Percentiles rank a stretch among this genome's conserved stretches.
Evolutionary conservation across 306 rosid species (phyloP).

Genomic region (Gillenia trifoliata): DNA sequence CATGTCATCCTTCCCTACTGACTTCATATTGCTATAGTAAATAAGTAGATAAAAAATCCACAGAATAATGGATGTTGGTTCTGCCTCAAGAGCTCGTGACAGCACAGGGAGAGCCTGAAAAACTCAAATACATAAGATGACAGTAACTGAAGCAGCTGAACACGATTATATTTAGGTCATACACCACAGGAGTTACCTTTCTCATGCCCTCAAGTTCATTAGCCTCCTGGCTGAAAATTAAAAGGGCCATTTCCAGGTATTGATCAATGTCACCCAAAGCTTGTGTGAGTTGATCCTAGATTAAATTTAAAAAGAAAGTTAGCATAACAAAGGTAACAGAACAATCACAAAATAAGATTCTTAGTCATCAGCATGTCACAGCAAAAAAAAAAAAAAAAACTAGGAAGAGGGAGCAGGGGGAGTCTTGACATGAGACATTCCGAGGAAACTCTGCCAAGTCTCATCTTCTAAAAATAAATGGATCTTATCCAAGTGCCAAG

Average conservation of each 20-base stretch:
- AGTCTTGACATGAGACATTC: not conserved
- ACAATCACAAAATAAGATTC: not conserved
- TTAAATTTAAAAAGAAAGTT: slow-evolving; percentile 21
- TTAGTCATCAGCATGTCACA: not conserved
- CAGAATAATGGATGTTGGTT: slow-evolving; percentile 55
- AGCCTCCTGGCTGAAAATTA: slow-evolving; percentile 69
- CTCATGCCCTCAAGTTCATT: slow-evolving; percentile 57
- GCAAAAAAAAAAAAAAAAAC: not conserved
- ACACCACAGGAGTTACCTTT: slow-evolving; percentile 48
- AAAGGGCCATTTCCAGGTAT: slow-evolving; percentile 73
- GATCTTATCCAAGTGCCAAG: not conserved
- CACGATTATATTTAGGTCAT: slow-evolving; percentile 3
- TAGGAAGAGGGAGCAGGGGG: not conserved
- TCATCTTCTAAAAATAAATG: not conserved
- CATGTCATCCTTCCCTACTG: slow-evolving; percentile 82
- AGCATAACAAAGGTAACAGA: slow-evolving; percentile 13
- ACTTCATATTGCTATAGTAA: slow-evolving; percentile 59
- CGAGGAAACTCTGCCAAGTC: not conserved
- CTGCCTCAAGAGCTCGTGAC: slow-evolving; percentile 72
- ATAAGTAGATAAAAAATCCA: slow-evolving; percentile 80
- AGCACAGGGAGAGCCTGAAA: slow-evolving; percentile 77
- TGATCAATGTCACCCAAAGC: slow-evolving; percentile 61
- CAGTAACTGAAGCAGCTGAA: slow-evolving; percentile 3
- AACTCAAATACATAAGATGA: slow-evolving; percentile 24
- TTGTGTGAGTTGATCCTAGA: slow-evolving; percentile 68